Evolutionary conservation across 805 yeast species (phyloP), one percentile per base, ranked within the genome.

Genomic region (Myxozyma sirexii): DNA sequence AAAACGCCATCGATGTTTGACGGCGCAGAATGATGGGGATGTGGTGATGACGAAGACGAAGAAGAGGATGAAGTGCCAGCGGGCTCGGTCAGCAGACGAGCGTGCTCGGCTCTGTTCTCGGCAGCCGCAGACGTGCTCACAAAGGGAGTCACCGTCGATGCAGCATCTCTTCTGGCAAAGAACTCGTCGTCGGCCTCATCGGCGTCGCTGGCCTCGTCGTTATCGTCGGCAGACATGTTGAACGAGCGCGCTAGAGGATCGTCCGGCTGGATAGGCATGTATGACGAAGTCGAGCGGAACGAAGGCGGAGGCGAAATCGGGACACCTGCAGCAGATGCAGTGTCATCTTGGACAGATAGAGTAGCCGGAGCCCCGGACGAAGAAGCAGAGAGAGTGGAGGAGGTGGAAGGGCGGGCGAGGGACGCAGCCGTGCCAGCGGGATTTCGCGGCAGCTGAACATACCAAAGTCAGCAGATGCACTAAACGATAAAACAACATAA

Each of bases 1-100:
- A 94, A 94, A 2, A 94, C 99, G 10, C 98, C 99, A 72, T 94
- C 99, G 60, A 78, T 79, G 53, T 59, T 51, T 13, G 59, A 24
- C 8, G 61, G 23, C 17, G 57, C 35, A 12, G 47, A 17, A 31
- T 31, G 31, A 15, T 45, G 37, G 10, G n/a, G 48, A n/a, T 39
- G 42, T 37, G 41, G 19, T 4, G 56, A 26, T 4, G 55, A 43
- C 13, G 55, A 31, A 23, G 61, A 17, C 7, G 62, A 58, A 15
- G 61, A 45, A 3, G 61, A 47, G 15, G 54, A 41, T 35, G 57
- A n/a, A 10, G 61, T 33, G 24, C 39, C 41, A 13, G 33, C 43
- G 24, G 52, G 26, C 33, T 52, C 57, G 35, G 39, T 17, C 26
- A 54, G 47, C 35, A 31, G 58, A 15, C 49, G 48, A 13, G 46